phyloP scores from a whole-genome alignment of 495 filamentous ascomycete species.

The Daldinia caldariorum region DNA sequence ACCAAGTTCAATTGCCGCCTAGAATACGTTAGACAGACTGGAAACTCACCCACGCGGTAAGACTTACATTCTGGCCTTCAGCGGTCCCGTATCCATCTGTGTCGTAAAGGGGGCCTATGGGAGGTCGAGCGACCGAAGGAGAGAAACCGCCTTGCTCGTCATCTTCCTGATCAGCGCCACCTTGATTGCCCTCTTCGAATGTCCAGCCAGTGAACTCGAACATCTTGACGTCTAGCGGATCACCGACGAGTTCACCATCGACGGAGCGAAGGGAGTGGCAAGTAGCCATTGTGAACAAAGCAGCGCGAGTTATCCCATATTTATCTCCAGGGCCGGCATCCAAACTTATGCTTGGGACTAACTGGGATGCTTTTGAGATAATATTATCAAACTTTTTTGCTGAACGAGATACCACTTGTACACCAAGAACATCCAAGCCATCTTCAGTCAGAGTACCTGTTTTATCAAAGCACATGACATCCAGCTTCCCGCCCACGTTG shows the following conservation, averaged over 20 bases:
- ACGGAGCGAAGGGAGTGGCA: slow-evolving; percentile 91
- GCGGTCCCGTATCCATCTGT: slow-evolving; percentile 53
- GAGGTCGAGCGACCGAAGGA: slow-evolving; percentile 87
- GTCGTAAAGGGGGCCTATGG: slow-evolving; percentile 66
- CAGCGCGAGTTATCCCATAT: slow-evolving; percentile 71
- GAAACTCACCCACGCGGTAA: slow-evolving; percentile 12
- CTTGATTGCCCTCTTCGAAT: slow-evolving; percentile 84
- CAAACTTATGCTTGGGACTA: slow-evolving; percentile 66
- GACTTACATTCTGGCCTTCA: slow-evolving; percentile 54
- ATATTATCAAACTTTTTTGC: slow-evolving; percentile 64
- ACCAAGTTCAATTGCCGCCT: slow-evolving; percentile 77
- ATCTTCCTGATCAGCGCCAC: slow-evolving; percentile 64
- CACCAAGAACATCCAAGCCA: slow-evolving; percentile 92
- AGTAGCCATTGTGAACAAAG: slow-evolving; percentile 94
- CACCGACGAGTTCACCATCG: slow-evolving; percentile 88
- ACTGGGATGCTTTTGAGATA: slow-evolving; percentile 56
- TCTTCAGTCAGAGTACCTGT: slow-evolving; percentile 98
- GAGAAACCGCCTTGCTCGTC: slow-evolving; percentile 73
- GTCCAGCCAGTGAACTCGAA: slow-evolving; percentile 97
- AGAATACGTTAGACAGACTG: slow-evolving; percentile 18
- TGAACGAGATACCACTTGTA: slow-evolving; percentile 75
- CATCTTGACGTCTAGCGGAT: slow-evolving; percentile 98
- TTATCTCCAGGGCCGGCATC: slow-evolving; percentile 65
- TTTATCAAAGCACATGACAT: slow-evolving; percentile 98
- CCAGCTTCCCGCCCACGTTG: slow-evolving; percentile 94